phyloP scores from a whole-genome alignment of 2,329 filamentous ascomycete species.

The Apiospora saccharicola region DNA sequence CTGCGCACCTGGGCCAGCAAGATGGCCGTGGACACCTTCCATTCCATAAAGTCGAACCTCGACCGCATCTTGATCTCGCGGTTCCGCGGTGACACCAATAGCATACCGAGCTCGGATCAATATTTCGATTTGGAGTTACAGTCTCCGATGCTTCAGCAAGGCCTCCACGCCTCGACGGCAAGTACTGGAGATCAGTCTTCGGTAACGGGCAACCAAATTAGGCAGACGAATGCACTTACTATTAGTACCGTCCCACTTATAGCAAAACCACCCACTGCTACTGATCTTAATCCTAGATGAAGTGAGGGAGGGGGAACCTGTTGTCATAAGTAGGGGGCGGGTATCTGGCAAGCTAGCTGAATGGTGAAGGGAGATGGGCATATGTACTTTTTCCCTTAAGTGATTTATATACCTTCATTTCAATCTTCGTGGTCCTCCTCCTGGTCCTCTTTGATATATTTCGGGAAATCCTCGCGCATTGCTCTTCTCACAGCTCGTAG shows the following conservation, averaged over 20 bases:
- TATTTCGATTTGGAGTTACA: not conserved
- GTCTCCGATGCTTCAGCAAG: not conserved
- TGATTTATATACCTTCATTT: not conserved
- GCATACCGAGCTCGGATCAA: not conserved
- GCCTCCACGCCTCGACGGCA: not conserved
- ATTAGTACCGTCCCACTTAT: not conserved
- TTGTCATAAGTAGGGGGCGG: too few relatives aligned
- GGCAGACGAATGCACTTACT: not conserved
- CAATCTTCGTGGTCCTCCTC: not conserved
- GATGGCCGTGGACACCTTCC: not conserved
- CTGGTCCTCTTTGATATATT: not conserved
- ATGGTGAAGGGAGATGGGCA: too few relatives aligned
- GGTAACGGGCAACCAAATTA: not conserved
- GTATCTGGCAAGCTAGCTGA: too few relatives aligned
- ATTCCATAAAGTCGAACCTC: not conserved
- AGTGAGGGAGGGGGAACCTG: too few relatives aligned
- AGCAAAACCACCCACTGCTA: not conserved
- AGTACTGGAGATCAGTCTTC: not conserved
- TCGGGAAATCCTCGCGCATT: not conserved
- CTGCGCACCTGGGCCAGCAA: not conserved
- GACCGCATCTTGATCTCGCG: not conserved
- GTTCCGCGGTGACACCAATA: not conserved
- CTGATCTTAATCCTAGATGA: not conserved
- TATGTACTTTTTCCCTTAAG: too few relatives aligned
- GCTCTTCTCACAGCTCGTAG: slow-evolving; percentile 1